Conservation (phyloP, 2,329 filamentous ascomycete species). For the Reticulascus tulasneorum region DNA sequence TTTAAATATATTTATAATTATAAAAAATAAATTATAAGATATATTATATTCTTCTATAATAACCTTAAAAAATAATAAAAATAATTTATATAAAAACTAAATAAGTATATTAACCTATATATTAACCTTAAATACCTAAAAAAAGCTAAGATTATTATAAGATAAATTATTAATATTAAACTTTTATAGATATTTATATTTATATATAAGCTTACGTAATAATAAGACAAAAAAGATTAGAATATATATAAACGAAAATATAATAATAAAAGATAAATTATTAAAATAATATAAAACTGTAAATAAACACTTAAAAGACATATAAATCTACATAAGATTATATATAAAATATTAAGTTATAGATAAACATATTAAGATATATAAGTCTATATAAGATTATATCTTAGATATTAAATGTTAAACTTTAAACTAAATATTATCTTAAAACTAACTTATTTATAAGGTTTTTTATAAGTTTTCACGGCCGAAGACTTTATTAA, state of each 20-base stretch:
- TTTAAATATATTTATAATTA: too few species aligned
- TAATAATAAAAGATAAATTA: too few species aligned
- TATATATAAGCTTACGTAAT: neutral
- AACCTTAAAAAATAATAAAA: neutral
- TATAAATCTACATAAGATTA: too few species aligned
- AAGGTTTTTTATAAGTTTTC: neutral
- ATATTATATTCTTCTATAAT: neutral
- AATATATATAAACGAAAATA: neutral
- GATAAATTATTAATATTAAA: neutral
- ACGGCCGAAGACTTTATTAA: neutral
- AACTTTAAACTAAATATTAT: neutral
- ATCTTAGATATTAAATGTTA: neutral
- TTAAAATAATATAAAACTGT: too few species aligned
- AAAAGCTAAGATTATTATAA: neutral
- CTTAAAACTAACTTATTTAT: neutral
- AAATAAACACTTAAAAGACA: too few species aligned
- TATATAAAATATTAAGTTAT: too few species aligned
- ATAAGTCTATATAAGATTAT: too few species aligned
- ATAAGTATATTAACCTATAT: neutral
- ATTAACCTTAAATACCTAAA: neutral
- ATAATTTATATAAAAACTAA: neutral
- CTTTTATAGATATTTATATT: neutral
- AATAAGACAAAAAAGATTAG: neutral
- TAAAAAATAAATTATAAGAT: neutral
- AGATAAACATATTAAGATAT: too few species aligned